phyloP scores from a whole-genome alignment of 140 eudicot genomes.

The Cichorium intybus region DNA sequence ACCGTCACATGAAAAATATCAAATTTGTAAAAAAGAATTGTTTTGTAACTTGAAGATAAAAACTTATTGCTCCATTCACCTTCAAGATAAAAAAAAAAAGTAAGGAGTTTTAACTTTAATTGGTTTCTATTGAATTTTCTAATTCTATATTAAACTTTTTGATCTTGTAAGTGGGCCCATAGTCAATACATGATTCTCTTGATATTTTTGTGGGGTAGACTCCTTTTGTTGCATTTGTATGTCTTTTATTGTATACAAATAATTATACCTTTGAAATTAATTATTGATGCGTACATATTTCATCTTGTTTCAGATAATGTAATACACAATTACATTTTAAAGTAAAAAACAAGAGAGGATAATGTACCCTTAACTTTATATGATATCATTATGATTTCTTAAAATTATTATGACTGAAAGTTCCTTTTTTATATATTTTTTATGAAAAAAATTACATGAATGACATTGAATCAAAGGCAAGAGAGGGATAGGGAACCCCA shows the following conservation, averaged over 20 bases:
- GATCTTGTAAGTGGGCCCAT: constrained; percentile 11
- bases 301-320: neutral
- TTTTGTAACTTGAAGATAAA: neutral
- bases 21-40: too few relatives aligned
- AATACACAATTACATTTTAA: neutral
- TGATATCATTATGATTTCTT: constrained; percentile 11
- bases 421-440: neutral
- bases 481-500: constrained; percentile 16
- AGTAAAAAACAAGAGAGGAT: neutral
- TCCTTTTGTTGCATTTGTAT: constrained; percentile 10
- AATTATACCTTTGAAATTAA: neutral
- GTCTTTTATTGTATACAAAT: neutral
- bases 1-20: too few relatives aligned
- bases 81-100: neutral
- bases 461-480: constrained; percentile 7
- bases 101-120: neutral
- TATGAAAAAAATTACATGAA: neutral
- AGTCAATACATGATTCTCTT: constrained; percentile 15
- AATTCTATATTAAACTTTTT: neutral
- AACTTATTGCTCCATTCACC: neutral
- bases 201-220: constrained; percentile 16
- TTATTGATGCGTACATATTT: neutral
- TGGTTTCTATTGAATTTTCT: neutral
- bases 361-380: neutral
- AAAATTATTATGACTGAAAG: neutral